A percentile compares a stretch with the other conserved stretches of the same genome.
phyloP scores from a whole-genome alignment of 2,329 filamentous ascomycete species.

The Scedosporium apiospermum region DNA sequence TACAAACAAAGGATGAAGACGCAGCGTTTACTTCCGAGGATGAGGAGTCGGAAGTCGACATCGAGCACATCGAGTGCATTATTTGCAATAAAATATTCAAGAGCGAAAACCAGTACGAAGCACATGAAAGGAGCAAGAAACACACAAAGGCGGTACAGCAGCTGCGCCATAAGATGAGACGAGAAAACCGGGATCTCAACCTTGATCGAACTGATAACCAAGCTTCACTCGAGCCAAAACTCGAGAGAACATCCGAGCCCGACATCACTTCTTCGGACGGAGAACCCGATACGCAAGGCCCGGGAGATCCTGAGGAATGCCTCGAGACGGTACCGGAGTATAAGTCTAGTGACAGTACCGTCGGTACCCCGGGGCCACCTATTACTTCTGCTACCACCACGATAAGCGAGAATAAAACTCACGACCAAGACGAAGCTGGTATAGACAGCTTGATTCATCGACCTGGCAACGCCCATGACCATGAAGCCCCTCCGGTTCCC shows the following conservation, averaged over 20 bases:
- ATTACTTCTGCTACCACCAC: too few species aligned
- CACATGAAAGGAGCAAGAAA: constrained; percentile 95
- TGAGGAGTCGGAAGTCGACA: constrained; percentile 40
- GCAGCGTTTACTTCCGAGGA: constrained; percentile 53
- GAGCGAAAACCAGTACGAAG: constrained; percentile 83
- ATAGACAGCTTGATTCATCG: constrained; percentile 6
- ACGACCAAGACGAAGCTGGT: constrained; percentile 15
- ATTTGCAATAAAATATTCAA: constrained; percentile 75
- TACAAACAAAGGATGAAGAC: constrained; percentile 47
- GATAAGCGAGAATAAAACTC: too few species aligned
- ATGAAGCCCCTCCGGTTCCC: background rate
- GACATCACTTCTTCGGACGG: constrained; percentile 6
- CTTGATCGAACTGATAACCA: constrained; percentile 20
- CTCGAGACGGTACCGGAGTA: too few species aligned
- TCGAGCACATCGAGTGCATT: constrained; percentile 62
- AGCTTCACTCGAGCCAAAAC: background rate
- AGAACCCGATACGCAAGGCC: constrained; percentile 7
- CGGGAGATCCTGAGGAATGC: too few species aligned
- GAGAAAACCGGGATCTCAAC: constrained; percentile 59
- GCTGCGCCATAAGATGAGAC: constrained; percentile 71
- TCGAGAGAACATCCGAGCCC: background rate
- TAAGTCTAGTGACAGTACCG: too few species aligned
- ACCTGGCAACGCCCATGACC: background rate
- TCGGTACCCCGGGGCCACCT: too few species aligned
- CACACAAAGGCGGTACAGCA: constrained; percentile 80